Evolutionary conservation across 495 filamentous ascomycete species (phyloP).

Genomic region (Neurospora sp.): DNA sequence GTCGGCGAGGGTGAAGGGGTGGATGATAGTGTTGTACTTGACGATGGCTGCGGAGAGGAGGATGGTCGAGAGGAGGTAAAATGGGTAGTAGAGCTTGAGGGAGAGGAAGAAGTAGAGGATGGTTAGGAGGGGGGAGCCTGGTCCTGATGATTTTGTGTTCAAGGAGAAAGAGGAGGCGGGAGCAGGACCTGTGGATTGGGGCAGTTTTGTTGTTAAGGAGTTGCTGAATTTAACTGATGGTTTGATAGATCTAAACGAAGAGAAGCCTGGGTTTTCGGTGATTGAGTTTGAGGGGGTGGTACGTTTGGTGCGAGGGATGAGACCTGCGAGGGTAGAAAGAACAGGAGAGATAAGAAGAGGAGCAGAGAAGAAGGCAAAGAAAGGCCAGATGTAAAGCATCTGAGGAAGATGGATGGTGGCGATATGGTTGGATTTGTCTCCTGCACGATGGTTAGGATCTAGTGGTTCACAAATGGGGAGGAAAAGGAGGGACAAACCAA

Average conservation of each 20-base stretch:
- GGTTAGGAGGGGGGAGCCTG: background rate
- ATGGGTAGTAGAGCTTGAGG: constrained; percentile 11
- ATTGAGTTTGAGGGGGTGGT: background rate
- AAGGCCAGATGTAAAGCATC: constrained; percentile 91
- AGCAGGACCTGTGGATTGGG: background rate
- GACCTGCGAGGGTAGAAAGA: background rate
- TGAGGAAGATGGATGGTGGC: constrained; percentile 83
- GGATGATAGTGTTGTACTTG: constrained; percentile 81
- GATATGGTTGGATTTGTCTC: constrained; percentile 89
- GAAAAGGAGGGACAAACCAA: constrained; percentile 45
- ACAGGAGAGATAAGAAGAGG: constrained; percentile 48
- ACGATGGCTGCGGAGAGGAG: constrained; percentile 39
- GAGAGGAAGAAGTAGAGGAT: constrained; percentile 1
- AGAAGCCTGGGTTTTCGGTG: background rate
- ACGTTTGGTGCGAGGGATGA: background rate
- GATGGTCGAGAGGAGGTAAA: constrained; percentile 16
- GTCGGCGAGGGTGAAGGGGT: constrained; percentile 93
- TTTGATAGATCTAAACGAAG: background rate
- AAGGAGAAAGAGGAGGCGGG: background rate
- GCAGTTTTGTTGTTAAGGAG: background rate
- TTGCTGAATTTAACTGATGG: background rate
- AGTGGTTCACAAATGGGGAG: background rate
- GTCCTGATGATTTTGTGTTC: background rate
- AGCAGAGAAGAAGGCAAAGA: constrained; percentile 78
- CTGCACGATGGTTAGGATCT: constrained; percentile 25